These are phyloP conservation scores for Cercospora zeina DNA, from an alignment of 2,329 filamentous ascomycete species.

Conservation along the genomic window DNA sequence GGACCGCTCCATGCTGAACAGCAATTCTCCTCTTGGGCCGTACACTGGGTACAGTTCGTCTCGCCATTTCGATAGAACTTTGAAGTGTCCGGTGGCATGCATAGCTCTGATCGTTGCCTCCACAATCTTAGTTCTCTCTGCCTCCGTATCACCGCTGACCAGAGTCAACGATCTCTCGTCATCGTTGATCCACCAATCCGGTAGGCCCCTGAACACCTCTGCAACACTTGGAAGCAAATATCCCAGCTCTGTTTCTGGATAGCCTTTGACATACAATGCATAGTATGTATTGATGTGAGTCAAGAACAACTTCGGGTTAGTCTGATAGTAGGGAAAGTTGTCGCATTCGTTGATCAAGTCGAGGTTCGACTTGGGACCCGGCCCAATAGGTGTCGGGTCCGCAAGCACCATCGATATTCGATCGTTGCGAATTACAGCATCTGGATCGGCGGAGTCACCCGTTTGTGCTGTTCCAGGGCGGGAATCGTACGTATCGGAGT, in stretches of 20 bases:
- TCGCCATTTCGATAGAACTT: constrained; percentile 75
- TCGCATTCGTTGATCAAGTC: constrained; percentile 60
- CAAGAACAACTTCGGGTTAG: constrained; percentile 58
- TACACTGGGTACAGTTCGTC: constrained; percentile 80
- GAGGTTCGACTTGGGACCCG: constrained; percentile 50
- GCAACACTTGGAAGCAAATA: constrained; percentile 64
- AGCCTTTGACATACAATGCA: constrained; percentile 66
- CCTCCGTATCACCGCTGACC: constrained; percentile 55
- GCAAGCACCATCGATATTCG: constrained; percentile 29
- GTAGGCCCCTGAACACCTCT: constrained; percentile 54
- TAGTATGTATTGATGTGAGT: constrained; percentile 53
- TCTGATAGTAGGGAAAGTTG: constrained; percentile 72
- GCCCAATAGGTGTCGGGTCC: constrained; percentile 36
- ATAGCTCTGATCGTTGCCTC: constrained; percentile 64
- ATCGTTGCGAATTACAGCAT: constrained; percentile 24
- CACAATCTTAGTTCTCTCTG: constrained; percentile 61
- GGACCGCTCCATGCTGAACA: constrained; percentile 76
- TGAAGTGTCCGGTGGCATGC: constrained; percentile 69
- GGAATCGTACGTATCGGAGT: constrained; percentile 21
- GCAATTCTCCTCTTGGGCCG: constrained; percentile 56
- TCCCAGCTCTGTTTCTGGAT: constrained; percentile 61
- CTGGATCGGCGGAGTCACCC: constrained; percentile 26
- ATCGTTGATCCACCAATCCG: constrained; percentile 63
- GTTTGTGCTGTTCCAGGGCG: constrained; percentile 24
- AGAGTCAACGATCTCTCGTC: constrained; percentile 63